Base-by-base conservation (phyloP, 352 stramenopile species). In the Pythium aphanidermatum region DNA sequence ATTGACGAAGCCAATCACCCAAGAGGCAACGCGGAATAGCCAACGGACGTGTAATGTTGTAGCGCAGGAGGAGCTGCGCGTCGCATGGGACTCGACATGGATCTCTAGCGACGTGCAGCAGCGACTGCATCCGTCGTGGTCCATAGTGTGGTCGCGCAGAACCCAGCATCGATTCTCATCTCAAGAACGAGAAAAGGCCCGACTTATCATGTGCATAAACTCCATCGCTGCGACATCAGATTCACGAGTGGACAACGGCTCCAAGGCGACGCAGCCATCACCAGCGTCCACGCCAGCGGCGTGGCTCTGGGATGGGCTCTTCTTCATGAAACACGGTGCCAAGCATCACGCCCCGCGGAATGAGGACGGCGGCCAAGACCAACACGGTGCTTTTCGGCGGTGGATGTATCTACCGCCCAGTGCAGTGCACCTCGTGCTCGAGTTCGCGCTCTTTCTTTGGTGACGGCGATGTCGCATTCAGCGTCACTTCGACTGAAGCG, bases 371-470 rank as follows among this genome's bases (percentile, higher is more conserved):
- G n/a, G n/a, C n/a, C n/a, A n/a, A n/a, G n/a, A n/a, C n/a, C n/a
- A n/a, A n/a, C n/a, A n/a, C n/a, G n/a, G n/a, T n/a, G n/a, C n/a
- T n/a, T n/a, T n/a, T n/a, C n/a, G n/a, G 14, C 50, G 45, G 14
- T 87, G 75, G 75, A 28, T 38, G 41, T 83, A 71, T 35, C 36
- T 87, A 16, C 39, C 70, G 2, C 56, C 41, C n/a, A n/a, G n/a
- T n/a, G n/a, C n/a, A n/a, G n/a, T 14, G 16, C 31, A 37, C 31
- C 31, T 11, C 41, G 76, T 86, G 46, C 44, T 83, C 31, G 66
- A 80, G 42, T 77, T 60, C 30, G 73, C 70, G 20, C 45, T 81
- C 14, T 79, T 61, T 41, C 63, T 83, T 1, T 85, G 68, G 70
- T 86, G 54, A 76, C 24, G 5, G 31, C 12, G 31, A n/a, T n/a